Evolutionary conservation across 192 early-diverging fungal genomes (phyloP), one percentile per base, ranked within the genome.

Genomic region (Backusella circina): DNA sequence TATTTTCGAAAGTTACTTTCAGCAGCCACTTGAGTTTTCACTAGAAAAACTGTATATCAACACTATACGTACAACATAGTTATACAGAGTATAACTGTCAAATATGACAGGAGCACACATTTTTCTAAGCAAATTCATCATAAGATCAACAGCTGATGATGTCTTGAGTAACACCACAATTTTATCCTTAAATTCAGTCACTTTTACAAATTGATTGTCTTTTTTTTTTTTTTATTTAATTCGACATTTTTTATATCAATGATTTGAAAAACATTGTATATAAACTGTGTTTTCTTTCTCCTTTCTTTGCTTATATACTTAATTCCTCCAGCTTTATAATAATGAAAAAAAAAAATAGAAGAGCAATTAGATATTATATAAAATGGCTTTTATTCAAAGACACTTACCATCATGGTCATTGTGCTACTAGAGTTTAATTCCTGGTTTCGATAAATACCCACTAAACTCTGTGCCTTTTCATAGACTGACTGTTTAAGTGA

Each of bases 371-470:
- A 36, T 15, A 26, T 47, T 5, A 5, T 47, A 18, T 18, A 47
- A 47, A 5, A 1, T 5, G 18, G 41, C 2, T 16, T 0, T 44
- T 3, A 16, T 47, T 71, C 26, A 23, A 41, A 32, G 35, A 28
- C 41, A 39, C 73, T 71, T 80, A 82, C 84, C 67, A 90, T 86
- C 37, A 95, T 77, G 9, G 98, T 98, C 75, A 98, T 79, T 5
- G 95, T 88, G 65, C 85, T 90, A 36, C 94, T 95, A 72, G 93
- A 94, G 78, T 94, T 94, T 12, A 88, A 82, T 5, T 89, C 89
- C 78, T 96, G 91, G 82, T 98, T 96, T 66, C 95, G 86, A 81
- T 98, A 98, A 47, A 99, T 94, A n/a, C 98, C 97, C 0, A 99
- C 98, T 21, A 99, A 86, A 0, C 91, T 93, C 71, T 95, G 86